phyloP scores from a whole-genome alignment of 2,329 filamentous ascomycete species.

The Knoxdaviesia proteae region DNA sequence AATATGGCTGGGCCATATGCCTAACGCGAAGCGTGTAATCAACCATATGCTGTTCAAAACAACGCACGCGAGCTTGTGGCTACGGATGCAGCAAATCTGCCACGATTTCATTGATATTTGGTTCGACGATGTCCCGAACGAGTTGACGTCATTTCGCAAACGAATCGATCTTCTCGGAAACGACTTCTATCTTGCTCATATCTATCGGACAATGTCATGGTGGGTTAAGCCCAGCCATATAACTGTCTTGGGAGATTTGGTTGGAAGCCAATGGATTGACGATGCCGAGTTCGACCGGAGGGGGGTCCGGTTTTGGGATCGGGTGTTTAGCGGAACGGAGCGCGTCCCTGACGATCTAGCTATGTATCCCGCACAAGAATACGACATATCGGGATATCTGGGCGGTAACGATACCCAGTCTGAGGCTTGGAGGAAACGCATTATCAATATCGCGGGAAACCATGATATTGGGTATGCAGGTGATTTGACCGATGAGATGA shows the following conservation, averaged over 20 bases:
- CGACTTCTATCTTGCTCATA: conserved; percentile 84
- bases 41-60: conserved; percentile 26
- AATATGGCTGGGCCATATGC: conserved; percentile 28
- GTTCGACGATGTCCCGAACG: conserved; percentile 46
- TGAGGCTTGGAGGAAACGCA: conserved; percentile 45
- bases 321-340: conserved; percentile 50
- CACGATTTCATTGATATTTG: conserved; percentile 41
- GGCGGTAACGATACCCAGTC: conserved; percentile 10
- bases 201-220: conserved; percentile 69
- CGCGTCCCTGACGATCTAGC: conserved; percentile 38
- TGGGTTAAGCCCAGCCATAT: conserved; percentile 74
- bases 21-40: conserved; percentile 26
- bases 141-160: conserved; percentile 51
- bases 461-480: conserved; percentile 95
- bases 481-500: conserved; percentile 56
- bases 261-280: conserved; percentile 88
- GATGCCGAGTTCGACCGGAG: conserved; percentile 65
- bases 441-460: conserved; percentile 86
- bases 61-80: conserved; percentile 23
- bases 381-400: conserved; percentile 28
- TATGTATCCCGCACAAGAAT: conserved; percentile 23
- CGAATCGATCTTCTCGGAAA: conserved; percentile 77
- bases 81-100: conserved; percentile 27
- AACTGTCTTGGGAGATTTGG: conserved; percentile 69
- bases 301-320: conserved; percentile 56